These are phyloP conservation scores for Mortierella sp. DNA, from an alignment of 371 early-diverging fungal species.

Conservation along the genomic window DNA sequence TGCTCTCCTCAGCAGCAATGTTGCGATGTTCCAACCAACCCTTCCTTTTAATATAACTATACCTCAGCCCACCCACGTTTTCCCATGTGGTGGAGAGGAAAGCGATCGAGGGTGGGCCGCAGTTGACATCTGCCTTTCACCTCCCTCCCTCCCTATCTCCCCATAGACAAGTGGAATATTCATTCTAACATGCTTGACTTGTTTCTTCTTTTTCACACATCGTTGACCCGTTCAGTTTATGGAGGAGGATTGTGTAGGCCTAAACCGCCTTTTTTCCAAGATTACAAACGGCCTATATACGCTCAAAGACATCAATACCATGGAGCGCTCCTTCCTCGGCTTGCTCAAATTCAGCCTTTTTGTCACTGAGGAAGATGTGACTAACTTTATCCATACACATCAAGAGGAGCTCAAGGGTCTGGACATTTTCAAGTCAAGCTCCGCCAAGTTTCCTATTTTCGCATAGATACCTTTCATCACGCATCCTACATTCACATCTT, in stretches of 20 bases:
- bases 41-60: too few relatives aligned
- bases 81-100: not conserved
- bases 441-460: constrained; percentile 17
- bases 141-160: not conserved
- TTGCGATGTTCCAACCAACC: too few relatives aligned
- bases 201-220: not conserved
- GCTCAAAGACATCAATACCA: constrained; percentile 70
- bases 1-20: too few relatives aligned
- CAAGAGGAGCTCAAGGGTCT: constrained; percentile 39
- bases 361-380: constrained; percentile 41
- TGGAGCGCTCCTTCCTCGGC: constrained; percentile 75
- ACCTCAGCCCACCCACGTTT: too few relatives aligned
- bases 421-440: constrained; percentile 25
- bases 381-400: constrained; percentile 30
- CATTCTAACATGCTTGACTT: constrained; percentile 8
- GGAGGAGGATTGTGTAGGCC: constrained; percentile 66
- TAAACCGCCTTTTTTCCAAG: constrained; percentile 68
- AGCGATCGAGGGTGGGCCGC: not conserved
- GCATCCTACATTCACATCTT: not conserved
- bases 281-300: constrained; percentile 73
- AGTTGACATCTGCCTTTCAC: not conserved
- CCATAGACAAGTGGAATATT: not conserved
- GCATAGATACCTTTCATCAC: constrained; percentile 1
- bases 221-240: constrained; percentile 54
- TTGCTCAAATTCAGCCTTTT: constrained; percentile 59